Conservation (phyloP, 2,329 filamentous ascomycete species). For the Mariannaea elegans region DNA sequence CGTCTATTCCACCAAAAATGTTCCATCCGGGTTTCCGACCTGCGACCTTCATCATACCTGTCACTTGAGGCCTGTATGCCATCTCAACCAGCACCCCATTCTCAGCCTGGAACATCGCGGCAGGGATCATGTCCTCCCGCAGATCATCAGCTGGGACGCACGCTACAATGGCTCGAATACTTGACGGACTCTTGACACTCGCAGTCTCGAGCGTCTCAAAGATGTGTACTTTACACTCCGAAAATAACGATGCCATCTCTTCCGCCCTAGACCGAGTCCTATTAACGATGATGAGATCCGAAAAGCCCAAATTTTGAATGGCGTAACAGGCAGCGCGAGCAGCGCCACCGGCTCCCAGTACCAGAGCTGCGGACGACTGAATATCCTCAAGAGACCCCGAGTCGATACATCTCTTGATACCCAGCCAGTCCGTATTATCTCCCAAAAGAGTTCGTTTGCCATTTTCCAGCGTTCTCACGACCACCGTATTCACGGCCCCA, state of each 20-base stretch:
- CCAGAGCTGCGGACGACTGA: constrained; percentile 12
- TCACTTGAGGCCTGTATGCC: constrained; percentile 21
- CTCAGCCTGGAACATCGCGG: not conserved
- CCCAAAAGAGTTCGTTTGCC: constrained; percentile 12
- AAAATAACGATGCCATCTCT: not conserved
- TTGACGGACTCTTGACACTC: not conserved
- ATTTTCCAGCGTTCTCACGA: not conserved
- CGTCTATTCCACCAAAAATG: constrained; percentile 14
- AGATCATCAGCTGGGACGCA: constrained; percentile 19
- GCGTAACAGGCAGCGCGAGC: constrained; percentile 22
- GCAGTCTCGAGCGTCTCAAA: constrained; percentile 8
- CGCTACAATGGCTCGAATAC: constrained; percentile 11
- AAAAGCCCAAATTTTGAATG: constrained; percentile 9
- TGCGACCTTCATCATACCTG: constrained; percentile 19
- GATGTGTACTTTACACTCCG: not conserved
- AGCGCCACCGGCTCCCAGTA: constrained; percentile 20
- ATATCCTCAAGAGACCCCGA: not conserved
- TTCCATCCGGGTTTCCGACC: constrained; percentile 2
- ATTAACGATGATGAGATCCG: constrained; percentile 18
- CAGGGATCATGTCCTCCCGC: constrained; percentile 13
- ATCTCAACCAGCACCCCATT: constrained; percentile 20
- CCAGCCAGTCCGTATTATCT: constrained; percentile 24
- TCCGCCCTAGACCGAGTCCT: constrained; percentile 14
- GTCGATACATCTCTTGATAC: constrained; percentile 17
- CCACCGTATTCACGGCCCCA: constrained; percentile 19